These are phyloP conservation scores for Solidago caesia DNA, from an alignment of 129 eudicot species.

Conservation along the genomic window DNA sequence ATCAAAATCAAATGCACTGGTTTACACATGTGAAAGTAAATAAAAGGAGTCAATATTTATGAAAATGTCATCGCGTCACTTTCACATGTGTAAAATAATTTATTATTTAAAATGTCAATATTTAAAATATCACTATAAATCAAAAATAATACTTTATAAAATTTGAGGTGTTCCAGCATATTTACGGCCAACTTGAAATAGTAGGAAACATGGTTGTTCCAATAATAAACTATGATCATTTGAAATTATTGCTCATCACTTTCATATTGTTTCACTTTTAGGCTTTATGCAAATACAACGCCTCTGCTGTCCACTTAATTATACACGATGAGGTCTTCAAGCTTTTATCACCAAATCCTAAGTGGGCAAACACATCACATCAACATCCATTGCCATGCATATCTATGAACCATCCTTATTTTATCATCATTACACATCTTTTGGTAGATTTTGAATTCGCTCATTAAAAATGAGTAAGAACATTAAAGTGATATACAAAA, in stretches of 20 bases:
- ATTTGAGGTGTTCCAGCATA: background rate
- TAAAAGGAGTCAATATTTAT: too few relatives aligned
- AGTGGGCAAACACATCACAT: conserved; percentile 26
- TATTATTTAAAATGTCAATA: too few relatives aligned
- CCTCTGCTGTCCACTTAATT: conserved; percentile 25
- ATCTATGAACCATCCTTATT: conserved; percentile 9
- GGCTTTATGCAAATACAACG: conserved; percentile 32
- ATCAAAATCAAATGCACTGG: too few relatives aligned
- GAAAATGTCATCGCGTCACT: too few relatives aligned
- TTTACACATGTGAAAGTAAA: too few relatives aligned
- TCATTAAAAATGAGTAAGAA: too few relatives aligned
- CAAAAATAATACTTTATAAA: too few relatives aligned
- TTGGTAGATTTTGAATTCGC: background rate
- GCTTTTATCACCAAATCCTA: conserved; percentile 26
- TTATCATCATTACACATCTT: background rate
- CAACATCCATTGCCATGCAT: conserved; percentile 28
- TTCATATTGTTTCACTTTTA: conserved; percentile 40
- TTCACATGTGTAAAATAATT: too few relatives aligned
- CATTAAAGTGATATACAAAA: too few relatives aligned
- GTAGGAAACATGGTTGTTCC: conserved; percentile 40
- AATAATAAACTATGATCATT: conserved; percentile 39
- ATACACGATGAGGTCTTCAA: conserved; percentile 30
- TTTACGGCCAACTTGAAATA: conserved; percentile 37
- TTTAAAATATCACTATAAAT: too few relatives aligned
- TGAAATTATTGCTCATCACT: conserved; percentile 64